Conservation (phyloP, 2,329 filamentous ascomycete genomes). For the Talaromyces sp. region DNA sequence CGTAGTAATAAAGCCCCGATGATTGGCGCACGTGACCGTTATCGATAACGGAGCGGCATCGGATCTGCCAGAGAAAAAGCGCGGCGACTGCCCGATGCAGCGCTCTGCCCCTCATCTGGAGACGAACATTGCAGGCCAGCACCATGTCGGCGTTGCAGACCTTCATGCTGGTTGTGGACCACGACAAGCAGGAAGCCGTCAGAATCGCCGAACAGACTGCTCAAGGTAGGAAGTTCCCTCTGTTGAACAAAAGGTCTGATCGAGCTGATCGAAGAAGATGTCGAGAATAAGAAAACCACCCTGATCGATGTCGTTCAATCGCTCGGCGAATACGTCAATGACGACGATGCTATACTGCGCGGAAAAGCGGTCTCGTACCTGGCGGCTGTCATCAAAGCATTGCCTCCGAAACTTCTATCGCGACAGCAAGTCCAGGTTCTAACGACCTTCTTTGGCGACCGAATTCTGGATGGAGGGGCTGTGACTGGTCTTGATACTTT, state of each 20-base stretch:
- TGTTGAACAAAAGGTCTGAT: slow-evolving; percentile 1
- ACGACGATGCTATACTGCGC: slow-evolving; percentile 55
- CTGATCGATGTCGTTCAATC: slow-evolving; percentile 59
- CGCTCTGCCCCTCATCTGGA: slow-evolving; percentile 11
- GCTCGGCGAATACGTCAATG: slow-evolving; percentile 61
- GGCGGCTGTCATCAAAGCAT: slow-evolving; percentile 38
- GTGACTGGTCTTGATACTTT: slow-evolving; percentile 54
- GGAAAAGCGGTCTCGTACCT: slow-evolving; percentile 51
- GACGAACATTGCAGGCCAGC: slow-evolving; percentile 6
- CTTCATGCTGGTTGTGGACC: slow-evolving; percentile 43
- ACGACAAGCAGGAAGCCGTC: slow-evolving; percentile 40
- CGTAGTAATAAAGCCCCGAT: not conserved
- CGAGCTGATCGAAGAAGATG: slow-evolving; percentile 33
- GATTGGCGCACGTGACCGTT: slow-evolving; percentile 22
- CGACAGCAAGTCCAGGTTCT: slow-evolving; percentile 58
- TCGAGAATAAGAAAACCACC: slow-evolving; percentile 55
- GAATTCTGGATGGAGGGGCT: slow-evolving; percentile 58
- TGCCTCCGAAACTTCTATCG: slow-evolving; percentile 51
- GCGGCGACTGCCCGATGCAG: slow-evolving; percentile 7
- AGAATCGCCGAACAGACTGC: slow-evolving; percentile 40
- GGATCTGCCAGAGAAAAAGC: slow-evolving; percentile 15
- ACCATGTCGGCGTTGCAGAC: slow-evolving; percentile 44
- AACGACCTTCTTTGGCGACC: slow-evolving; percentile 58
- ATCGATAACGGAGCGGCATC: slow-evolving; percentile 25
- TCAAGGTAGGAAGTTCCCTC: slow-evolving; percentile 29